A percentile compares a stretch with the other conserved stretches of the same genome.
Evolutionary conservation across 495 filamentous ascomycete species (phyloP).

Genomic region (Paragyromitra xinjiangensis): DNA sequence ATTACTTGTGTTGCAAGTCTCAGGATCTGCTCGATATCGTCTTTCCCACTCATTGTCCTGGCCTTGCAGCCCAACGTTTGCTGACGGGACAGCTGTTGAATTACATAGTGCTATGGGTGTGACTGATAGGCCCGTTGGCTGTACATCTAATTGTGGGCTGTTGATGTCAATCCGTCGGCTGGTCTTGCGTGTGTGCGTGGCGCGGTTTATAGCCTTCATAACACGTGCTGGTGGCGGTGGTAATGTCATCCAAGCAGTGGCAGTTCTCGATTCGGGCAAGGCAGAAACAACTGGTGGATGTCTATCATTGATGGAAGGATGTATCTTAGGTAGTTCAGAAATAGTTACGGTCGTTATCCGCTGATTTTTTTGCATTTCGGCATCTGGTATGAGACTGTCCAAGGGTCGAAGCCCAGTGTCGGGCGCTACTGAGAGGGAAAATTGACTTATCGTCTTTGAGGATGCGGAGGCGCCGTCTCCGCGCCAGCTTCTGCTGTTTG

Average conservation of each 20-base stretch:
- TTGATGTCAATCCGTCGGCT: slow-evolving; percentile 12
- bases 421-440: slow-evolving; percentile 12
- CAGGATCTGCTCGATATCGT: neutral
- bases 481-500: slow-evolving; percentile 19
- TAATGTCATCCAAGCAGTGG: slow-evolving; percentile 49
- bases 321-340: slow-evolving; percentile 43
- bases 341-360: slow-evolving; percentile 46
- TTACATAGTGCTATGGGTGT: neutral
- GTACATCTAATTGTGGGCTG: neutral
- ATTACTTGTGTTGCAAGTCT: neutral
- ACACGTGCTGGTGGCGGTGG: slow-evolving; percentile 45
- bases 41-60: neutral
- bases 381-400: slow-evolving; percentile 10
- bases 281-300: slow-evolving; percentile 48
- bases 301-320: slow-evolving; percentile 40
- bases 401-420: neutral
- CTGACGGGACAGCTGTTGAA: neutral
- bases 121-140: neutral
- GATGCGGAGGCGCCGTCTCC: slow-evolving; percentile 14
- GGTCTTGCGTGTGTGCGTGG: slow-evolving; percentile 25
- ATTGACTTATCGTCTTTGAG: slow-evolving; percentile 20
- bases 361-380: slow-evolving; percentile 22
- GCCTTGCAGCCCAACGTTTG: neutral
- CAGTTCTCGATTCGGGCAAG: slow-evolving; percentile 27
- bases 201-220: slow-evolving; percentile 45